These are phyloP conservation scores for Claviceps humidiphila DNA, from an alignment of 2,329 filamentous ascomycete species.

Conservation along the genomic window DNA sequence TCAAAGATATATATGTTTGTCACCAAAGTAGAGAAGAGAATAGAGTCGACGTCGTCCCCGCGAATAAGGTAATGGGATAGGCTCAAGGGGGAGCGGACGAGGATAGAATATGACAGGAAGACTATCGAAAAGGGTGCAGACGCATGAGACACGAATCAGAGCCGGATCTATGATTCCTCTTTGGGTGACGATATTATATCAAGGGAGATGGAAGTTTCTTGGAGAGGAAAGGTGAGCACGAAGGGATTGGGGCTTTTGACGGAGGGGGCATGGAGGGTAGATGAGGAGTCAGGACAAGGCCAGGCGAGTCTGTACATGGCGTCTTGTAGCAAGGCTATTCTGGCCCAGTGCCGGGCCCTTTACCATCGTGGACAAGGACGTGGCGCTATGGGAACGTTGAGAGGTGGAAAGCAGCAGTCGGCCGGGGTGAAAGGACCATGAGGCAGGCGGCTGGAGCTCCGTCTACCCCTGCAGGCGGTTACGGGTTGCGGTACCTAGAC, in stretches of 20 bases:
- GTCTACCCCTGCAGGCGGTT: not conserved
- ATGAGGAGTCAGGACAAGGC: constrained; percentile 18
- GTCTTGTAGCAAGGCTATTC: constrained; percentile 9
- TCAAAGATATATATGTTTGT: not conserved
- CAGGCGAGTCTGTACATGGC: constrained; percentile 4
- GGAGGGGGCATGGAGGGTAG: constrained; percentile 22
- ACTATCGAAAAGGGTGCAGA: constrained; percentile 18
- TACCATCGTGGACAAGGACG: constrained; percentile 9
- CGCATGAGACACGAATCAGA: constrained; percentile 21
- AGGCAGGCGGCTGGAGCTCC: too few species aligned
- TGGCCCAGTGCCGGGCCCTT: constrained; percentile 5
- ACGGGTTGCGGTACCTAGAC: not conserved
- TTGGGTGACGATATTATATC: constrained; percentile 19
- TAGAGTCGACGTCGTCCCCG: constrained; percentile 6
- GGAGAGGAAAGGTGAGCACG: constrained; percentile 12
- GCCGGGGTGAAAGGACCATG: constrained; percentile 10
- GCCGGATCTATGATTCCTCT: constrained; percentile 14
- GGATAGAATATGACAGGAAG: constrained; percentile 10
- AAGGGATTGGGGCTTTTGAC: constrained; percentile 3
- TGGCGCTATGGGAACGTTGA: constrained; percentile 2
- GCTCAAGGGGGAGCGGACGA: constrained; percentile 5
- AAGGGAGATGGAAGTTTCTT: constrained; percentile 16
- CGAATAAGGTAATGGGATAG: not conserved
- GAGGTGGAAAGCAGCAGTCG: not conserved
- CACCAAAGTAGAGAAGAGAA: not conserved